These are phyloP conservation scores for Graphiopsis chlorocephala DNA, from an alignment of 2,329 filamentous ascomycete species.

Conservation along the genomic window DNA sequence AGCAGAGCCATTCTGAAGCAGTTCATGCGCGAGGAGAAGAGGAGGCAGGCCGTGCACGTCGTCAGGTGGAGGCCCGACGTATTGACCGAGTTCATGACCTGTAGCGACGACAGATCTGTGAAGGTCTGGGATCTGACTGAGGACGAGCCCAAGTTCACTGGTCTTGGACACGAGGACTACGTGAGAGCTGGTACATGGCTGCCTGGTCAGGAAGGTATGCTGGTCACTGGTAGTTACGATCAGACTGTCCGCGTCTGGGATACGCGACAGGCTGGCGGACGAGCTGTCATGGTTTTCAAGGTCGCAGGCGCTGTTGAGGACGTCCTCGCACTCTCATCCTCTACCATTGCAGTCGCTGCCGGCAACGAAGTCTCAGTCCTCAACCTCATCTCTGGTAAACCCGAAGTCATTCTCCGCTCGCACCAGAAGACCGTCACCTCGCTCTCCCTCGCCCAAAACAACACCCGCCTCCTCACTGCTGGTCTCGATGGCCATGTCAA, in stretches of 20 bases:
- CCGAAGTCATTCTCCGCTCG: conserved; percentile 81
- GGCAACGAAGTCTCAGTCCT: conserved; percentile 87
- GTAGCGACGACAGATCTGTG: conserved; percentile 89
- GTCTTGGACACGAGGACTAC: conserved; percentile 87
- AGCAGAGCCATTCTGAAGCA: conserved; percentile 91
- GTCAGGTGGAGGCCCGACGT: conserved; percentile 84
- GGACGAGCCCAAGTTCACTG: conserved; percentile 71
- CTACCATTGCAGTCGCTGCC: conserved; percentile 78
- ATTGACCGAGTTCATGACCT: conserved; percentile 80
- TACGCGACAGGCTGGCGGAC: conserved; percentile 62
- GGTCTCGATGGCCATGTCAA: conserved; percentile 95
- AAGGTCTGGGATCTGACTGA: conserved; percentile 90
- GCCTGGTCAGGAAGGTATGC: conserved; percentile 68
- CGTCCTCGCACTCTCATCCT: conserved; percentile 83
- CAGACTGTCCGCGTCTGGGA: conserved; percentile 93
- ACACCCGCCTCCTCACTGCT: conserved; percentile 78
- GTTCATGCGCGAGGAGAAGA: conserved; percentile 61
- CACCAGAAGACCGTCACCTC: conserved; percentile 98
- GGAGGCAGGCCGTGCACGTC: conserved; percentile 90
- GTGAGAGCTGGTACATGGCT: conserved; percentile 85
- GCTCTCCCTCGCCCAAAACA: conserved; percentile 76
- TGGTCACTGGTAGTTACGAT: conserved; percentile 92
- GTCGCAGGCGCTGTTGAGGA: conserved; percentile 85
- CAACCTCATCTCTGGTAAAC: conserved; percentile 86
- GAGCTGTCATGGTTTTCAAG: conserved; percentile 87